A percentile compares a stretch with the other conserved stretches of the same genome.
phyloP scores from a whole-genome alignment of 768 basidiomycete species.

The Lactarius trivialis region DNA sequence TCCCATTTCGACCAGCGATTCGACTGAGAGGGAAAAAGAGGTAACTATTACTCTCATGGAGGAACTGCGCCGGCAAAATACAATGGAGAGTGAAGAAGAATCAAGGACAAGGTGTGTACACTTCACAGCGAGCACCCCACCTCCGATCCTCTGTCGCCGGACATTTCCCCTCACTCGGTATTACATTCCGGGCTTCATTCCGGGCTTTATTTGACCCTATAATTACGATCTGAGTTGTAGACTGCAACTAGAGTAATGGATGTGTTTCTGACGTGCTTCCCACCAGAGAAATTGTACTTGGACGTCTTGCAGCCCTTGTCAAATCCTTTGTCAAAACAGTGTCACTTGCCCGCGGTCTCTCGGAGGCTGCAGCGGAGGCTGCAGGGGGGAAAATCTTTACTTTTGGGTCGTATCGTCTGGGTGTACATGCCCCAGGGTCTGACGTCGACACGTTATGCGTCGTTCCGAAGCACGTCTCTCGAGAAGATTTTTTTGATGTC shows the following conservation, averaged over 20 bases:
- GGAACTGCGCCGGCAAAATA: slow-evolving; percentile 78
- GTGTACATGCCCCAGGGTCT: slow-evolving; percentile 90
- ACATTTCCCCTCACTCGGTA: neutral
- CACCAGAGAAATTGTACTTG: slow-evolving; percentile 85
- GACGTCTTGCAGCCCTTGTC: slow-evolving; percentile 80
- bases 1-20: slow-evolving; percentile 73
- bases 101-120: slow-evolving; percentile 65
- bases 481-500: slow-evolving; percentile 91
- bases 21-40: slow-evolving; percentile 72
- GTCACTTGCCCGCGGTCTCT: slow-evolving; percentile 71
- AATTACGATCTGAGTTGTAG: neutral
- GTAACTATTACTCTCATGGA: slow-evolving; percentile 83
- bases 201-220: neutral
- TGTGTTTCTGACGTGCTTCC: slow-evolving; percentile 16
- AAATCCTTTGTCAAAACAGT: slow-evolving; percentile 89
- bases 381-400: slow-evolving; percentile 99
- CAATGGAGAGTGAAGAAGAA: slow-evolving; percentile 88
- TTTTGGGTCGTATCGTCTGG: slow-evolving; percentile 95
- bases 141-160: neutral
- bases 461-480: slow-evolving; percentile 91
- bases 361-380: slow-evolving; percentile 78
- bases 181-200: neutral
- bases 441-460: slow-evolving; percentile 99
- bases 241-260: slow-evolving; percentile 11
- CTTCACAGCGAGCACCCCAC: neutral